Evolutionary conservation across 1,284 basidiomycete genomes (phyloP), one percentile per base, ranked within the genome.

Genomic region (Polyporus tsugae): DNA sequence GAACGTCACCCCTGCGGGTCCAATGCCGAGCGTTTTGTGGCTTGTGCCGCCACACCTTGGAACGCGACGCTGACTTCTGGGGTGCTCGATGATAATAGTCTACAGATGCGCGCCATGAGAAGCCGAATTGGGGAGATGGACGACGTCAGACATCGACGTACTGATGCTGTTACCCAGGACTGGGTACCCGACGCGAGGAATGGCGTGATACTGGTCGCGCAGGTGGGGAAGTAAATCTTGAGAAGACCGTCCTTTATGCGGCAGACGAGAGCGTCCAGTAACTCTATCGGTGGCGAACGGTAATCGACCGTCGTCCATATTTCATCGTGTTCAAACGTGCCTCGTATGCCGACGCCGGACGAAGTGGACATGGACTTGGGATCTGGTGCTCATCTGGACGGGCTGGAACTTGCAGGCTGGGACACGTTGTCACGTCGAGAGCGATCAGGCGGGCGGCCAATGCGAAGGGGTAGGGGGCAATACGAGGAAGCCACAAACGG

Each of bases 251-350:
- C 46, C 58, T 60, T 60, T 29, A 29, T 25, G 58, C 39, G 19
- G 58, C 36, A 60, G 53, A 60, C 36, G 39, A 60, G 25, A 38
- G 22, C 59, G 13, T 49, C 46, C 60, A 62, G 25, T 44, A 62
- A 62, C 44, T 62, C 33, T 49, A 62, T 52, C 60, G 60, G 60
- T 62, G 60, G 39, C 29, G 33, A 25, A 49, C 39, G 35, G 42
- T 36, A 44, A 62, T 62, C 33, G 60, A 58, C 35, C 35, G 35
- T 36, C 36, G 42, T 38, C 22, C n/a, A 3, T 39, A 13, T 60
- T 52, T 22, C 25, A 53, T n/a, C 15, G 29, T 38, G 38, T 25
- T 38, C 36, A 53, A 10, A 11, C 46, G 6, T 25, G 46, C 52
- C 61, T 36, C 38, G 38, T 60, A 39, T 17, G 22, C 36, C 38